Evolutionary conservation across 139 green algal genomes (phyloP).

Genomic region (Nannochloris sp.): DNA sequence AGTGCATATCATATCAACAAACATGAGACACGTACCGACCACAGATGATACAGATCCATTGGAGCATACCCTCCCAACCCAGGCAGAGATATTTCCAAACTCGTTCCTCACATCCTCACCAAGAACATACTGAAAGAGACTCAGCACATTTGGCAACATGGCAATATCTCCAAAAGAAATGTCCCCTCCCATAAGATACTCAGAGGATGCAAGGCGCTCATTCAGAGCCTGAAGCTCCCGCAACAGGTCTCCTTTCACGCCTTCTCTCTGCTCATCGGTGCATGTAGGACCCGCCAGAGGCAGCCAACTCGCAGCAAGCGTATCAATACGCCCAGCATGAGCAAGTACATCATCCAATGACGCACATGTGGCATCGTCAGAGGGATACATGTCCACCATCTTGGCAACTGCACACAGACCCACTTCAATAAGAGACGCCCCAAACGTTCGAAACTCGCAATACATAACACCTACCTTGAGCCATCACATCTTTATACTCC

Average conservation of each 20-base stretch:
- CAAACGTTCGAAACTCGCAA: neutral
- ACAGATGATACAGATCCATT: constrained; percentile 29
- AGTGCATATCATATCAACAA: neutral
- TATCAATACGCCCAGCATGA: constrained; percentile 27
- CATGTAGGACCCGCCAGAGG: neutral
- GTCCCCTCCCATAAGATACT: neutral
- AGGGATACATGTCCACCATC: constrained; percentile 9
- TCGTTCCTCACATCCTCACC: constrained; percentile 27
- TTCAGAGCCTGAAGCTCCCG: neutral
- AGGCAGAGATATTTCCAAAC: constrained; percentile 12
- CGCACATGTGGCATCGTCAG: constrained; percentile 1
- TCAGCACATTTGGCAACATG: constrained; percentile 26
- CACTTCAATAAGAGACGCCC: neutral
- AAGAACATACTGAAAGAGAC: constrained; percentile 42
- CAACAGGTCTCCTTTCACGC: neutral
- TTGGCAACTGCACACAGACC: constrained; percentile 16
- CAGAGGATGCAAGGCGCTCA: neutral
- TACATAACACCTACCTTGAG: neutral
- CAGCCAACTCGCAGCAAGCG: constrained; percentile 36
- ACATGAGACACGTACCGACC: constrained; percentile 36
- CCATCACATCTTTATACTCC: neutral
- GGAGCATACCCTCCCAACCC: constrained; percentile 23
- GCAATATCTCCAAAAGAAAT: constrained; percentile 40
- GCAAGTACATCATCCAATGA: constrained; percentile 46
- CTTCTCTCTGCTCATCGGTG: neutral